A percentile compares a stretch with the other conserved stretches of the same genome.
These are phyloP conservation scores for Cladosporium cucumerinum DNA, from an alignment of 2,329 filamentous ascomycete species.

Conservation along the genomic window DNA sequence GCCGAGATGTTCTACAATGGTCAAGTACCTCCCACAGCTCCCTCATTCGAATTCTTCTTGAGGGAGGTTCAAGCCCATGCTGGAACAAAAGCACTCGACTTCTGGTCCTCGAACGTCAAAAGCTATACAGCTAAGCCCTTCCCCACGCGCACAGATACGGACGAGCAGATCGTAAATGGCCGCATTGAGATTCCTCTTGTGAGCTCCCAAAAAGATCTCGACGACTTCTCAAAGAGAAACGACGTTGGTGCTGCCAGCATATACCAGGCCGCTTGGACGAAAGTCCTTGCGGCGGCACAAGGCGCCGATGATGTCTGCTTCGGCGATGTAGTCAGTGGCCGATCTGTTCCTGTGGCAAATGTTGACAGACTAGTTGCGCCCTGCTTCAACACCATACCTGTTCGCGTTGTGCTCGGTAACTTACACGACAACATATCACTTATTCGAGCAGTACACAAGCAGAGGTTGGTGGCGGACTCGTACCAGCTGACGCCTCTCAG, in stretches of 20 bases:
- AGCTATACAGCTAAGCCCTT: constrained; percentile 49
- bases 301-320: constrained; percentile 70
- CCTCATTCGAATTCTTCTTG: constrained; percentile 64
- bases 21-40: constrained; percentile 45
- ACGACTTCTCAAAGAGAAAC: constrained; percentile 50
- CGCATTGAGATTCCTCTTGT: neutral
- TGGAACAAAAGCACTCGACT: constrained; percentile 52
- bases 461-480: constrained; percentile 60
- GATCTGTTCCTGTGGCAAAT: constrained; percentile 62
- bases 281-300: constrained; percentile 57
- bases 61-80: constrained; percentile 52
- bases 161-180: constrained; percentile 13
- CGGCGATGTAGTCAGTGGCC: constrained; percentile 79
- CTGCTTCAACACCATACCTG: constrained; percentile 85
- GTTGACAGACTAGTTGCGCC: constrained; percentile 76
- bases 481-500: constrained; percentile 75
- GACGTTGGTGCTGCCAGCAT: constrained; percentile 60
- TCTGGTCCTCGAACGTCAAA: constrained; percentile 62
- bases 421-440: constrained; percentile 54
- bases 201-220: constrained; percentile 37
- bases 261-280: constrained; percentile 71
- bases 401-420: constrained; percentile 56
- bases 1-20: constrained; percentile 59
- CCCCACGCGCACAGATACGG: constrained; percentile 24
- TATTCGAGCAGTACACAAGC: constrained; percentile 56